Percentiles rank a stretch among this genome's conserved stretches.
These are phyloP conservation scores for Stereocaulon alpinum DNA, from an alignment of 495 filamentous ascomycete species.

Conservation along the genomic window DNA sequence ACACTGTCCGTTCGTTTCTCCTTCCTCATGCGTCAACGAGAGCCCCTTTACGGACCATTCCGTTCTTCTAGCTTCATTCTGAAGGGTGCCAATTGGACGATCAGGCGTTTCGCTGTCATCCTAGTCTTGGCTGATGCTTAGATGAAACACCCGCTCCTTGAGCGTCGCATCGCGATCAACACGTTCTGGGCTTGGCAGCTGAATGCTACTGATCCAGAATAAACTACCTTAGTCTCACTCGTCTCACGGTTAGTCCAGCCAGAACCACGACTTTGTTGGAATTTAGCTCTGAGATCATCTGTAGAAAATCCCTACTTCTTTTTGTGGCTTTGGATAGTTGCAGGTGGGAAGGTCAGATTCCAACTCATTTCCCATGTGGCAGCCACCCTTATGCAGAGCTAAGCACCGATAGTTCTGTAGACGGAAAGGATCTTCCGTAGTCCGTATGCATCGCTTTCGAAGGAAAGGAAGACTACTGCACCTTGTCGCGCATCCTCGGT, in stretches of 20 bases:
- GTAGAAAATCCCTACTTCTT: background rate
- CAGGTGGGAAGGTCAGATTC: background rate
- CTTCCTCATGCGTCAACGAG: background rate
- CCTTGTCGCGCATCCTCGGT: constrained; percentile 1
- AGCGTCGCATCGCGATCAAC: constrained; percentile 1
- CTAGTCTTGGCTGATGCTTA: background rate
- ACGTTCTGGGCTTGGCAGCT: background rate
- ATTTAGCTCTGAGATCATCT: constrained; percentile 1
- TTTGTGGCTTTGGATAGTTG: background rate
- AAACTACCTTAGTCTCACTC: background rate
- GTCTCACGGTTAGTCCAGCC: background rate
- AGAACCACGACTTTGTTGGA: background rate
- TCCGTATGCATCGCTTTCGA: background rate
- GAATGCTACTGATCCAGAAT: background rate
- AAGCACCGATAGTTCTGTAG: background rate
- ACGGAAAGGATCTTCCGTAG: background rate
- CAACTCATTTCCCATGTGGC: constrained; percentile 4
- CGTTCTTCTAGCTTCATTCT: background rate
- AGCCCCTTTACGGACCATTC: background rate
- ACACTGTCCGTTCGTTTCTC: background rate
- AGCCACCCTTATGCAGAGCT: background rate
- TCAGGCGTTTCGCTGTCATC: constrained; percentile 3
- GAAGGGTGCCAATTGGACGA: background rate
- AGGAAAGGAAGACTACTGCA: background rate
- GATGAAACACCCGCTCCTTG: background rate